These are phyloP conservation scores for Metschnikowia kofuensis DNA, from an alignment of 805 yeast genomes.

Conservation along the genomic window DNA sequence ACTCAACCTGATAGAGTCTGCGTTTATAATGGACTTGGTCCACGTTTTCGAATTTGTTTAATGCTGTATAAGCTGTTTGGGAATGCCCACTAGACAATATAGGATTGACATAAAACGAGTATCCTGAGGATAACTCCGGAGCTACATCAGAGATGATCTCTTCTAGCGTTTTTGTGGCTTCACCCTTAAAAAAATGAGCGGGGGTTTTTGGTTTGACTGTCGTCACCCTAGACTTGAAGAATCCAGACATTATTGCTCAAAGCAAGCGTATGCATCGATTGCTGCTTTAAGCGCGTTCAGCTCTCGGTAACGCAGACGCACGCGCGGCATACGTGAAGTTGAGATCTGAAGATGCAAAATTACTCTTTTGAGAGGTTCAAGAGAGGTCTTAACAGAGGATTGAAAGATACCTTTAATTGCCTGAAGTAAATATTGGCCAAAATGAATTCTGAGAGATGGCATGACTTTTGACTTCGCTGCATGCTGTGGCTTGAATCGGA, in stretches of 20 bases:
- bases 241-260: constrained; percentile 6
- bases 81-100: constrained; percentile 45
- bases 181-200: constrained; percentile 3
- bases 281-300: background rate
- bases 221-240: constrained; percentile 15
- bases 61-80: constrained; percentile 49
- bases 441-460: no score
- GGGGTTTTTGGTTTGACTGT: constrained; percentile 9
- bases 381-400: no score
- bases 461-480: no score
- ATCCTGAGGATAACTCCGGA: constrained; percentile 38
- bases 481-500: no score
- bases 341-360: background rate
- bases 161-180: constrained; percentile 1
- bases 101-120: constrained; percentile 45
- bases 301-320: background rate
- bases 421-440: no score
- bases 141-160: constrained; percentile 36
- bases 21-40: constrained; percentile 48
- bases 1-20: constrained; percentile 33
- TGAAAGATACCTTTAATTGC: no score
- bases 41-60: constrained; percentile 39
- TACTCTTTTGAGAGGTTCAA: background rate
- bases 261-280: background rate
- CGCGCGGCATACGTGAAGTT: constrained; percentile 1